phyloP scores from a whole-genome alignment of 345 rosid genomes.

The Sisymbrium altissimum region DNA sequence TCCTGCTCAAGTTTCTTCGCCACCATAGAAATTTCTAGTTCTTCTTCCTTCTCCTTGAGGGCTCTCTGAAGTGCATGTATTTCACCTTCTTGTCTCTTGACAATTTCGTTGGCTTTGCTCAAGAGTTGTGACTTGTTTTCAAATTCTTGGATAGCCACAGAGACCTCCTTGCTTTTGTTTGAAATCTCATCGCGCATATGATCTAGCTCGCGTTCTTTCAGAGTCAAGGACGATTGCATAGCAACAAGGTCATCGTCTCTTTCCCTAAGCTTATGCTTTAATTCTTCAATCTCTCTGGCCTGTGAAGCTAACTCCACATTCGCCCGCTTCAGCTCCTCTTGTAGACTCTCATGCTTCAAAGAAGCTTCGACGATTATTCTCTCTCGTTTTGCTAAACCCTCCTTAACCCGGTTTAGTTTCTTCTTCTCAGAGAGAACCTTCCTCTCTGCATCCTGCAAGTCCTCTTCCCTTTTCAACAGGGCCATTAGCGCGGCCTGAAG shows the following conservation, averaged over 20 bases:
- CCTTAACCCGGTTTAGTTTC: slow-evolving; percentile 47
- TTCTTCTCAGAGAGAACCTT: slow-evolving; percentile 51
- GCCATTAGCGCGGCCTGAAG: slow-evolving; percentile 60
- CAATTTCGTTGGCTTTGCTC: slow-evolving; percentile 57
- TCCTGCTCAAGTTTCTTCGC: slow-evolving; percentile 53
- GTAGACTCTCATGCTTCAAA: slow-evolving; percentile 54
- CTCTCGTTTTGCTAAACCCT: slow-evolving; percentile 54
- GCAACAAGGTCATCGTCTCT: slow-evolving; percentile 50
- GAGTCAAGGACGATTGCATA: slow-evolving; percentile 40
- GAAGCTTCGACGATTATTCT: slow-evolving; percentile 43
- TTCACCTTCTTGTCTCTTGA: slow-evolving; percentile 61
- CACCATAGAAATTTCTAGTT: slow-evolving; percentile 44
- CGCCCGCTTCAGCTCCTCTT: slow-evolving; percentile 52
- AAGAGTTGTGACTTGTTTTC: slow-evolving; percentile 53
- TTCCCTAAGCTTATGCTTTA: slow-evolving; percentile 52
- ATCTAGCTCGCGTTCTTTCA: slow-evolving; percentile 55
- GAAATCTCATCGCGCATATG: slow-evolving; percentile 48
- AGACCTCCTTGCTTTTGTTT: slow-evolving; percentile 49
- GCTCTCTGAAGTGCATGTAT: slow-evolving; percentile 49
- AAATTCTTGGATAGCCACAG: slow-evolving; percentile 43
- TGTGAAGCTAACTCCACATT: slow-evolving; percentile 59
- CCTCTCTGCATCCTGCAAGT: slow-evolving; percentile 55
- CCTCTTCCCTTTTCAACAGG: slow-evolving; percentile 67
- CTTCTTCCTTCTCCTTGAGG: slow-evolving; percentile 59
- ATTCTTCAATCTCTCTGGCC: slow-evolving; percentile 63